A percentile compares a stretch with the other conserved stretches of the same genome.
Evolutionary conservation across 75 land plant genomes (phyloP).

Genomic region (Adiantum capillusveneris): DNA sequence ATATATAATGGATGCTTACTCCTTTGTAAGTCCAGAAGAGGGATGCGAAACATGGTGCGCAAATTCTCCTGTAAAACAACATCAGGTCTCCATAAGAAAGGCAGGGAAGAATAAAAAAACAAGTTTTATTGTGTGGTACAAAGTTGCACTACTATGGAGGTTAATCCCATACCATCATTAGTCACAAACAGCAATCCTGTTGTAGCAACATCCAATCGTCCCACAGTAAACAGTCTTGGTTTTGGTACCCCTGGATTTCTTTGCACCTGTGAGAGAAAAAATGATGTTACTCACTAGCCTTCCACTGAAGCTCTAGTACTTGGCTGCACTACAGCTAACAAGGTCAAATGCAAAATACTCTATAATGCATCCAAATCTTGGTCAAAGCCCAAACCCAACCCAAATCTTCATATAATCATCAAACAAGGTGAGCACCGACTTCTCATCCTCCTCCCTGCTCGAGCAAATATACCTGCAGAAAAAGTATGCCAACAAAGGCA

Average conservation of each 20-base stretch:
- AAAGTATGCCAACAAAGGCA: too few relatives aligned
- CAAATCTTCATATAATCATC: conserved; percentile 73
- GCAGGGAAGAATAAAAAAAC: neutral
- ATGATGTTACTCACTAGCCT: neutral
- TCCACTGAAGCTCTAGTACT: neutral
- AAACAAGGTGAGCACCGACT: conserved; percentile 65
- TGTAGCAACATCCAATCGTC: conserved; percentile 99
- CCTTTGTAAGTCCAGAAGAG: conserved; percentile 79
- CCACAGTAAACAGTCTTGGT: conserved; percentile 93
- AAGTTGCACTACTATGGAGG: neutral
- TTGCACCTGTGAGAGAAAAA: conserved; percentile 39
- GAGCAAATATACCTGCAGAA: conserved; percentile 86
- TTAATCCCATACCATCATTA: conserved; percentile 70
- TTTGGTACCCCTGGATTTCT: conserved; percentile 62
- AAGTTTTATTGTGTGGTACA: neutral
- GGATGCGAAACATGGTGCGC: conserved; percentile 89
- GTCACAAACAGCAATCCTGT: conserved; percentile 90
- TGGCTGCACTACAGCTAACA: neutral
- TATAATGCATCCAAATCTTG: conserved; percentile 5
- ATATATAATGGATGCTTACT: conserved; percentile 46
- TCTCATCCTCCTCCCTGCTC: conserved; percentile 61
- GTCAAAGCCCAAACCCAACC: conserved; percentile 33
- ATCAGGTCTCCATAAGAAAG: conserved; percentile 10
- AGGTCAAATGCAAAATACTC: neutral
- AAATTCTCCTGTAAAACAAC: conserved; percentile 73